Evolutionary conservation across 2,329 filamentous ascomycete genomes (phyloP).

Genomic region (Talaromyces amestolkiae): DNA sequence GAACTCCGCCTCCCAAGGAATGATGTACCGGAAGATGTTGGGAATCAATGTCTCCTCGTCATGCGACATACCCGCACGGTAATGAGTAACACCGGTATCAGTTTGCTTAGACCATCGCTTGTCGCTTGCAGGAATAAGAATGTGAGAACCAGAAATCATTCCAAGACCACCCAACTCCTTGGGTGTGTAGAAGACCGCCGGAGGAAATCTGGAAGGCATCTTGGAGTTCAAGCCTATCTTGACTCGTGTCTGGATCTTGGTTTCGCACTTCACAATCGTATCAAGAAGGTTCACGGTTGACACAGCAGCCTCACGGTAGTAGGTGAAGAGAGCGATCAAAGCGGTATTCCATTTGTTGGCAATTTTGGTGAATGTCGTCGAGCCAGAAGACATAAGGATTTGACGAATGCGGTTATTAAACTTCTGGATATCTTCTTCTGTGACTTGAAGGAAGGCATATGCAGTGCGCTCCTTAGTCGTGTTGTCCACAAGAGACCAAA

Average conservation of each 20-base stretch:
- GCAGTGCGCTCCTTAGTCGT: constrained; percentile 95
- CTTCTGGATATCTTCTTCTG: constrained; percentile 95
- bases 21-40: constrained; percentile 99
- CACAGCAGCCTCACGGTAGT: constrained; percentile 95
- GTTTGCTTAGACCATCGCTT: constrained; percentile 99
- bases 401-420: constrained; percentile 99
- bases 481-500: constrained; percentile 96
- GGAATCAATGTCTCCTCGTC: constrained; percentile 97
- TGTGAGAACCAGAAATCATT: constrained; percentile 99
- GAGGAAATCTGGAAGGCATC: constrained; percentile 98
- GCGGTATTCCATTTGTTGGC: constrained; percentile 99
- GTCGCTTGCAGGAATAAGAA: constrained; percentile 93
- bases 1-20: constrained; percentile 98
- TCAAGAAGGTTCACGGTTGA: constrained; percentile 92
- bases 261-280: constrained; percentile 98
- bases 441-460: constrained; percentile 95
- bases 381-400: constrained; percentile 99
- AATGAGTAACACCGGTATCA: constrained; percentile 94
- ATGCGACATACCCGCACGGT: constrained; percentile 95
- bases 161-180: constrained; percentile 95
- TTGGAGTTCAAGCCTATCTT: constrained; percentile 99
- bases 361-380: constrained; percentile 98
- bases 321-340: constrained; percentile 93
- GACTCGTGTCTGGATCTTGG: constrained; percentile 97
- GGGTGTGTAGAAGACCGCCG: constrained; percentile 96